Evolutionary conservation across 805 yeast genomes (phyloP).

Genomic region (Yarrowia deformans): DNA sequence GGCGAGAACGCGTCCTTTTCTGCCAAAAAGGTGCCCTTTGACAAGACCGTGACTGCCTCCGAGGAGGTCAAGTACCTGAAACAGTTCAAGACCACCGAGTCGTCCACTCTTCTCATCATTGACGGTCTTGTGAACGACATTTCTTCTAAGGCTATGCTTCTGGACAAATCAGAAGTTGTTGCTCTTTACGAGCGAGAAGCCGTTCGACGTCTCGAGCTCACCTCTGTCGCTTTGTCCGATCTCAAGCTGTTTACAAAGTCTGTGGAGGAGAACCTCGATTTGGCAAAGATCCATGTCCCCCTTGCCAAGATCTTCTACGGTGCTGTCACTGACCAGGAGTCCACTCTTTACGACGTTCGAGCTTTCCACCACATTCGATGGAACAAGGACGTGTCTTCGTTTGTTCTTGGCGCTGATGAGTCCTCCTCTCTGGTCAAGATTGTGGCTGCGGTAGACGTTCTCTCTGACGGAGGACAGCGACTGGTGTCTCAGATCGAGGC

Average conservation of each 20-base stretch:
- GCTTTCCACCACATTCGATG: slow-evolving; percentile 29
- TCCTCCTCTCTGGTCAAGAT: slow-evolving; percentile 56
- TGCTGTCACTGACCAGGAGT: slow-evolving; percentile 1
- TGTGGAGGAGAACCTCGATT: slow-evolving; percentile 1
- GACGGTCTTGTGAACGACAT: slow-evolving; percentile 29
- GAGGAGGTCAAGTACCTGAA: slow-evolving; percentile 24
- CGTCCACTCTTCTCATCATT: slow-evolving; percentile 9
- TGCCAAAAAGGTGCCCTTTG: slow-evolving; percentile 19
- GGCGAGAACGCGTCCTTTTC: neutral
- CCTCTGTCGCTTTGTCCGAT: slow-evolving; percentile 6
- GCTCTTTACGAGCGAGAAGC: slow-evolving; percentile 28
- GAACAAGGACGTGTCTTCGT: slow-evolving; percentile 4
- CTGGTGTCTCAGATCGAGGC: slow-evolving; percentile 56
- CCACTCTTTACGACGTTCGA: slow-evolving; percentile 10
- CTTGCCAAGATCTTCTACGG: slow-evolving; percentile 21
- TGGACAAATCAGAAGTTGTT: neutral
- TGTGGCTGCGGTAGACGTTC: slow-evolving; percentile 72
- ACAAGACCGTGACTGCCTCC: slow-evolving; percentile 17
- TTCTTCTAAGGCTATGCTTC: slow-evolving; percentile 7
- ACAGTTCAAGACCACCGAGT: slow-evolving; percentile 18
- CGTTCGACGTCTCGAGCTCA: slow-evolving; percentile 15
- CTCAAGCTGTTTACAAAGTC: slow-evolving; percentile 4
- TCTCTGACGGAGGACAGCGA: slow-evolving; percentile 71
- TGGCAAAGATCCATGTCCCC: slow-evolving; percentile 15
- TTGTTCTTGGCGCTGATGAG: slow-evolving; percentile 26